Evolutionary conservation across 23 red algal genomes (phyloP).

Genomic region (Pyropia haitanensis): DNA sequence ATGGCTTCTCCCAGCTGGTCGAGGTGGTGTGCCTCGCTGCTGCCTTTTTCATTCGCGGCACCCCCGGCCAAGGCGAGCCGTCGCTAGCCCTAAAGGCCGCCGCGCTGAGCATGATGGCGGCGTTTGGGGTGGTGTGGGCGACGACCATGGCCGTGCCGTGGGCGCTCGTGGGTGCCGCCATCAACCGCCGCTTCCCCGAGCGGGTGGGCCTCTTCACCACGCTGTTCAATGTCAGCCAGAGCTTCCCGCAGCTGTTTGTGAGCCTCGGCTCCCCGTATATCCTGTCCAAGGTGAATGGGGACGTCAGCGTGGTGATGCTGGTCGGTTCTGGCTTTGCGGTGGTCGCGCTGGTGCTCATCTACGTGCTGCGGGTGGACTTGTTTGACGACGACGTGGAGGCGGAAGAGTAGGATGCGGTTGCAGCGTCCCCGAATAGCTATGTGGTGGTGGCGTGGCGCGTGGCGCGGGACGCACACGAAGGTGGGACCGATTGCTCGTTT

Average conservation of each 20-base stretch:
- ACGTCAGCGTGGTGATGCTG: slow-evolving; percentile 63
- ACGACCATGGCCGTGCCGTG: slow-evolving; percentile 78
- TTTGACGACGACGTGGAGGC: slow-evolving; percentile 11
- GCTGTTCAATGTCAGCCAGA: slow-evolving; percentile 74
- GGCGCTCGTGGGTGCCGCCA: slow-evolving; percentile 60
- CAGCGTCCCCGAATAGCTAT: no score
- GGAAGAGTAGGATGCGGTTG: no score
- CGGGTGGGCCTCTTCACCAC: slow-evolving; percentile 71
- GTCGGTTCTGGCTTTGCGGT: slow-evolving; percentile 39
- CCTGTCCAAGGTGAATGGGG: slow-evolving; percentile 20
- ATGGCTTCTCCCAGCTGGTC: slow-evolving; percentile 67
- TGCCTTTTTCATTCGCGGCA: slow-evolving; percentile 25
- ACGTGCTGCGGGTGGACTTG: slow-evolving; percentile 40
- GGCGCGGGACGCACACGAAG: no score
- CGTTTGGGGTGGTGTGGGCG: slow-evolving; percentile 76
- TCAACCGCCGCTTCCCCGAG: slow-evolving; percentile 33
- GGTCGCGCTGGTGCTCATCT: slow-evolving; percentile 38
- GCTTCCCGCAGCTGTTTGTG: slow-evolving; percentile 60
- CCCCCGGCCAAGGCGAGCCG: slow-evolving; percentile 9
- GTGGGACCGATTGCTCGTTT: no score
- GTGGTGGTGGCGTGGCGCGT: no score
- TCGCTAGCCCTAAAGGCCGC: slow-evolving; percentile 9
- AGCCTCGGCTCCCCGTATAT: slow-evolving; percentile 47
- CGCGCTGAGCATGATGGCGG: slow-evolving; percentile 20
- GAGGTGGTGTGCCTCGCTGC: slow-evolving; percentile 31